Percentiles rank a stretch among this genome's conserved stretches.
These are phyloP conservation scores for Neofusicoccum kwambonambiense DNA, from an alignment of 2,329 filamentous ascomycete genomes.

Conservation along the genomic window DNA sequence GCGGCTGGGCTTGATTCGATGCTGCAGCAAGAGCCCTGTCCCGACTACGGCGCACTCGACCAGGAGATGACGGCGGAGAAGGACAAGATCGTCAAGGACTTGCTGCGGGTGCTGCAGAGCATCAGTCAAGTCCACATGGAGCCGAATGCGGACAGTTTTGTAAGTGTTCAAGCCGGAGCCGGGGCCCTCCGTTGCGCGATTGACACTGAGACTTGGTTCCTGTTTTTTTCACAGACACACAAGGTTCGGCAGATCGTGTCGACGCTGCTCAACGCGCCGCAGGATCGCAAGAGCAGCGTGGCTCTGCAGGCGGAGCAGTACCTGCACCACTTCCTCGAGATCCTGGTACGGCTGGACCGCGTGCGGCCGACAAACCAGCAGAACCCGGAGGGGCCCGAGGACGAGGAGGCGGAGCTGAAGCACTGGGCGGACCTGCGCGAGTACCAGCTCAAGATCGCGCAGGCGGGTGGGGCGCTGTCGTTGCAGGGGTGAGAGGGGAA, in stretches of 20 bases:
- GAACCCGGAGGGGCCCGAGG: conserved; percentile 34
- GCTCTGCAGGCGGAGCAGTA: conserved; percentile 67
- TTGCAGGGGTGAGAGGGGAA: conserved; percentile 7
- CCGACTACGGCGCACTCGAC: conserved; percentile 50
- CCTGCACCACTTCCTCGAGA: conserved; percentile 69
- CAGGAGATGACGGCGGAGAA: conserved; percentile 71
- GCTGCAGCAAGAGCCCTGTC: conserved; percentile 27
- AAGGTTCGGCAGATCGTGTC: conserved; percentile 84
- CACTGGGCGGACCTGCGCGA: conserved; percentile 78
- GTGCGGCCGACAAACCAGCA: not conserved
- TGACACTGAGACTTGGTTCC: conserved; percentile 15
- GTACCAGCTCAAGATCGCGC: conserved; percentile 71
- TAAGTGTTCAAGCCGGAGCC: conserved; percentile 41
- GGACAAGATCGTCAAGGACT: conserved; percentile 76
- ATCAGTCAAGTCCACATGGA: conserved; percentile 87
- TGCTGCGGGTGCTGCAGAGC: conserved; percentile 70
- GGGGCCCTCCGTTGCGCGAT: not conserved
- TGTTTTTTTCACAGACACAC: conserved; percentile 55
- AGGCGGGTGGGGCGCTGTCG: conserved; percentile 53
- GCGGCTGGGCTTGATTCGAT: conserved; percentile 38
- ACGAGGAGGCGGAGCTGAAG: conserved; percentile 74
- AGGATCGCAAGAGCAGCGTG: conserved; percentile 52
- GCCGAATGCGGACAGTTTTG: conserved; percentile 63
- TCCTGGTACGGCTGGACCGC: conserved; percentile 55
- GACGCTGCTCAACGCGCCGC: conserved; percentile 67